Evolutionary conservation across 2,329 filamentous ascomycete species (phyloP), one percentile per base, ranked within the genome.

Genomic region (Clarireedia monteithiana): DNA sequence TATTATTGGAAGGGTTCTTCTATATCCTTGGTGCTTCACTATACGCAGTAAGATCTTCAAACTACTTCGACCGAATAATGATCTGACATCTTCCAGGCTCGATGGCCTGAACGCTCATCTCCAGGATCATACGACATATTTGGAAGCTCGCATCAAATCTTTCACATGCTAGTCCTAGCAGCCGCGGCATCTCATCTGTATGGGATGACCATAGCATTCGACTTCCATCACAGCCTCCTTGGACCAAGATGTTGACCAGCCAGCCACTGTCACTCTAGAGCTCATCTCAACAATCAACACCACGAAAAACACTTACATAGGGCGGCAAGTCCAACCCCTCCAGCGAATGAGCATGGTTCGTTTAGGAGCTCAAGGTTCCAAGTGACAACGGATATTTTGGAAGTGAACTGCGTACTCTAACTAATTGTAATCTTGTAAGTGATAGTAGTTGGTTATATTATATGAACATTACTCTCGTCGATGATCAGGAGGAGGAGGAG

Each of bases 81-180:
- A 24, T 53, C 27, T n/a, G 20, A 38, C 56, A 45, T 57, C 61
- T 56, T 63, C 62, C 61, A 88, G 84, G 77, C 81, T 53, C 85
- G 94, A 39, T 84, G 92, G 72, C 94, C 94, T 0, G 94, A 99
- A 74, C 79, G 89, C 58, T 82, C 79, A 66, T 80, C 75, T 46
- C 94, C 92, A 0, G 89, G 90, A 1, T 76, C 71, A 6, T 96
- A 92, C 67, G 94, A 99, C 72, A 88, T 96, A 51, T 88, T 88
- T 81, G 92, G 94, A 39, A 91, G 85, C 68, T 96, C 90, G 20
- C 94, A 99, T 72, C 94, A 99, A 73, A 87, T 99, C 61, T 99
- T 99, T 71, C 94, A 99, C 74, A 75, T 95, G 40, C 79, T 94
- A 61, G 91, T 99, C 27, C 76, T 97, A 15, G 71, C 91, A 59